Percentiles rank a stretch among this genome's conserved stretches.
These are phyloP conservation scores for Epicoccum sorghinum DNA, from an alignment of 2,329 filamentous ascomycete genomes.

Conservation along the genomic window DNA sequence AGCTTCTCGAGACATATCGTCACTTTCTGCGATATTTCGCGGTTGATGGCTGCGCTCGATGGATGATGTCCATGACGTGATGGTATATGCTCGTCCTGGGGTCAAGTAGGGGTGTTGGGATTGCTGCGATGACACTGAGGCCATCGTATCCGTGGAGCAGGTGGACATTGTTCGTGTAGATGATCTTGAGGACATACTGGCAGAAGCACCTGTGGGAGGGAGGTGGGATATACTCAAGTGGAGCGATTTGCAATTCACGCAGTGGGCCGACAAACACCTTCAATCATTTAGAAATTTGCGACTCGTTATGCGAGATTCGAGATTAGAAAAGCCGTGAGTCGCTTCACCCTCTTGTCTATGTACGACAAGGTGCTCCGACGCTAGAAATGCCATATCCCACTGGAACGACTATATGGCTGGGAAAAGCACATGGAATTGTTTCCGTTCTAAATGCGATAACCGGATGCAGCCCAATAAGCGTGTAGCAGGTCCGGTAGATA, in stretches of 20 bases:
- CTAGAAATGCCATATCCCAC: neutral
- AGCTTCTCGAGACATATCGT: slow-evolving; percentile 30
- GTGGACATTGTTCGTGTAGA: slow-evolving; percentile 25
- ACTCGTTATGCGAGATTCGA: slow-evolving; percentile 2
- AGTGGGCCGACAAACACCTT: neutral
- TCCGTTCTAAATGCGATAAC: slow-evolving; percentile 2
- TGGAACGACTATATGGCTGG: neutral
- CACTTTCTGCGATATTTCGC: slow-evolving; percentile 18
- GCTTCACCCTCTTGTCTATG: neutral
- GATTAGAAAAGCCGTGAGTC: neutral
- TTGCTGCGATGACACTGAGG: slow-evolving; percentile 20
- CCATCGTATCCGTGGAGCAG: slow-evolving; percentile 27
- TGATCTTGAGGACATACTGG: slow-evolving; percentile 12
- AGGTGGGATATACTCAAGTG: slow-evolving; percentile 20
- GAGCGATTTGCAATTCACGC: slow-evolving; percentile 28
- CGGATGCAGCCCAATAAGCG: slow-evolving; percentile 17
- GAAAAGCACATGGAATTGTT: neutral
- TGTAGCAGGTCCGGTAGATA: neutral
- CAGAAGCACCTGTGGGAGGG: neutral
- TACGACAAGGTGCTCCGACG: neutral
- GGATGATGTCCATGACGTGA: slow-evolving; percentile 42
- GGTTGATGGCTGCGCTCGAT: slow-evolving; percentile 25
- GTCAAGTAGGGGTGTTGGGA: slow-evolving; percentile 37
- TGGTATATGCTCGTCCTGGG: slow-evolving; percentile 35
- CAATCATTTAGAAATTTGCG: slow-evolving; percentile 6